Base-by-base conservation (phyloP, 225 moss, liverwort and hornwort genomes). In the Pseudoscleropodium purum region DNA sequence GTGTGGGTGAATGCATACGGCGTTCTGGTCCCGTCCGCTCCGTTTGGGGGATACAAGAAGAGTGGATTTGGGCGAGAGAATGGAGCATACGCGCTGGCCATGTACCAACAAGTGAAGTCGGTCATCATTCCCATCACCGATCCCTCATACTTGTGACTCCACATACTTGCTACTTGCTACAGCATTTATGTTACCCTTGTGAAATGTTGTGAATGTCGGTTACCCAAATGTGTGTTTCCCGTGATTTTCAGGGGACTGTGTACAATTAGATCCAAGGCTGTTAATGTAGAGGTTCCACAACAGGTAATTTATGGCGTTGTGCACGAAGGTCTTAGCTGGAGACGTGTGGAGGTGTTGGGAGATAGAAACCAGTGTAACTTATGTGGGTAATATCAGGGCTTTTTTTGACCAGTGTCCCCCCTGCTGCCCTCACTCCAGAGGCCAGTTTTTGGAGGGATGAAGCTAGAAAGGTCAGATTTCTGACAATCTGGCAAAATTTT, bases 1-100 rank as follows among this genome's bases (percentile, higher is more conserved):
- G 91, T 94, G 49, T 95, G 95, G 95, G 91, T 95, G 61, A 95
- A 95, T 62, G 89, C 86, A 2, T 95, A 75, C 41, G 92, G 92
- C 8, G 11, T 92, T 19, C 87, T 95, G n/a, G 43, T 88, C 7
- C 92, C 92, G 8, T 92, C 93, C 24, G 95, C 94, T 36, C 95
- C 95, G 41, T 95, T 95, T 31, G 95, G 95, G 23, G 94, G 95
- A 14, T 95, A 93, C 91, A 95, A 95, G 88, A 66, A 30, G 21
- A 95, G 95, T 72, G 94, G 95, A 13, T 94, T 95, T 68, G 95
- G 95, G 23, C 90, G 94, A 89, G 95, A 95, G 60, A 92, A 94
- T 31, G 95, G 95, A 16, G 92, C 82, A 2, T 57, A 95, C 12
- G 92, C 91, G 34, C 68, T 94, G 84, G 89, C 92, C 16, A 67